These are phyloP conservation scores for Fusarium cicatricum DNA, from an alignment of 2,329 filamentous ascomycete genomes.

Conservation along the genomic window DNA sequence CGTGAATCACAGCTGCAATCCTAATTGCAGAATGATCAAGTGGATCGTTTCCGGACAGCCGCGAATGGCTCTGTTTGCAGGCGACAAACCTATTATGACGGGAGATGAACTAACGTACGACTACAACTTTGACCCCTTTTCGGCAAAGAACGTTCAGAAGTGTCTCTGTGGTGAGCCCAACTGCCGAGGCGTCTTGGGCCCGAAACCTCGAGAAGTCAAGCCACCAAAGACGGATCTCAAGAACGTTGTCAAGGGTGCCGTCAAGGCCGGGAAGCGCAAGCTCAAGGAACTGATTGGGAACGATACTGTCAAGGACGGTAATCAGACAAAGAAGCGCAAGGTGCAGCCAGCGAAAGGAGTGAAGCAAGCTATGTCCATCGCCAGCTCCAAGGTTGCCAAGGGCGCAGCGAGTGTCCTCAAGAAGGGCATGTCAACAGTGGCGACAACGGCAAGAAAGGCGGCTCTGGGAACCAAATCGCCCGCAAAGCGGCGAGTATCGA, in stretches of 20 bases:
- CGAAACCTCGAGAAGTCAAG: conserved; percentile 66
- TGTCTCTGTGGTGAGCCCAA: conserved; percentile 71
- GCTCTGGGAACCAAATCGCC: conserved; percentile 37
- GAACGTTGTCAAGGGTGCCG: conserved; percentile 49
- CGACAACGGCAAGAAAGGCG: conserved; percentile 42
- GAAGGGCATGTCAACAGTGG: conserved; percentile 48
- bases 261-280: conserved; percentile 65
- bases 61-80: conserved; percentile 95
- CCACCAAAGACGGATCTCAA: conserved; percentile 55
- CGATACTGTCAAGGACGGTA: conserved; percentile 47
- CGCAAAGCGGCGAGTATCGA: conserved; percentile 39
- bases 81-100: conserved; percentile 87
- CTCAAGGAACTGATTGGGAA: conserved; percentile 60
- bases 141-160: conserved; percentile 72
- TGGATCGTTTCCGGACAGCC: conserved; percentile 95
- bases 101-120: conserved; percentile 98
- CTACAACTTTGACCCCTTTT: conserved; percentile 77
- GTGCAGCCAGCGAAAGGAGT: conserved; percentile 45
- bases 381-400: conserved; percentile 49
- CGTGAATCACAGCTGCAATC: conserved; percentile 96
- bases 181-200: conserved; percentile 70
- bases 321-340: conserved; percentile 60
- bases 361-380: conserved; percentile 47
- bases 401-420: conserved; percentile 49
- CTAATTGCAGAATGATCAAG: conserved; percentile 98